Evolutionary conservation across 257 asterid genomes (phyloP), one percentile per base, ranked within the genome.

Genomic region (Scutellaria baicalensis): DNA sequence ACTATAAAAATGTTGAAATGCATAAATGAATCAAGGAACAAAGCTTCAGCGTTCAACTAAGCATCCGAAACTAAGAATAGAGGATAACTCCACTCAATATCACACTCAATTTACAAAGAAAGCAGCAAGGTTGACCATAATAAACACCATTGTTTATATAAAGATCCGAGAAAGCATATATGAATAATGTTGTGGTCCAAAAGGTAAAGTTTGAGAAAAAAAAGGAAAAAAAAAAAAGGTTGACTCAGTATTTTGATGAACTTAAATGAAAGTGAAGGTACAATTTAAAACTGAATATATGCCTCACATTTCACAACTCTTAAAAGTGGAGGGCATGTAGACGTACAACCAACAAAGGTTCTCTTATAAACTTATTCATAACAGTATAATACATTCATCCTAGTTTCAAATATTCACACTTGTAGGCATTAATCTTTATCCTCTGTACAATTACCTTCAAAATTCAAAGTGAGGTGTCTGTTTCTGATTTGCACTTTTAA

Each of bases 21-120:
- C 6, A 35, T 54, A 13, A 20, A 71, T 20, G 42, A 67, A 10
- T 71, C 44, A 6, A 72, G 73, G 65, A 59, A 67, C 70, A 50
- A 2, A 36, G 20, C 21, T 39, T 27, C 43, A 44, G 66, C 12
- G 61, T 18, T 13, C 67, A 45, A 35, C 39, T 4, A 52, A 50
- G 64, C 20, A 43, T 66, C 43, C 54, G 44, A 55, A 52, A 58
- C 47, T 18, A 40, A 42, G 9, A 66, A 40, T 17, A 58, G 49
- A 71, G 45, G 66, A 39, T 47, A 56, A 36, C 23, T 57, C 72
- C 38, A 40, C 57, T 42, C 36, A 45, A 35, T 47, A 11, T 48
- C 38, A 10, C 55, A 6, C 47, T 23, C 13, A 31, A 64, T 23
- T 59, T 5, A 8, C 11, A 43, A 63, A 35, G 18, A 31, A 47